Evolutionary conservation across 352 stramenopile species (phyloP).

Genomic region (Phytophthora boehmeriae): DNA sequence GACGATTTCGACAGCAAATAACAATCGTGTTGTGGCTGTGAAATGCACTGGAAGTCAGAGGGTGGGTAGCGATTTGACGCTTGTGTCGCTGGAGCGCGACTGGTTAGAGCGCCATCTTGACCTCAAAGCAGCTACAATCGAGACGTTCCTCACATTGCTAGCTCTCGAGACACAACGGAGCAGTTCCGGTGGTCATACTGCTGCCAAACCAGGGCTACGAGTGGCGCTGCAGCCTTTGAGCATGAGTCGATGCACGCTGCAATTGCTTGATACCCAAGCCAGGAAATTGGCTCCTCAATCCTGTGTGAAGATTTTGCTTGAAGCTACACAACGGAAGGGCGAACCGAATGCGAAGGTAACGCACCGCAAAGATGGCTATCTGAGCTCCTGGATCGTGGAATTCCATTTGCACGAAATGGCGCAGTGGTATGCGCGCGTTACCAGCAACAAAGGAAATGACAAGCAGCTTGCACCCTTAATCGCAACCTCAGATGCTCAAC

Average conservation of each 20-base stretch:
- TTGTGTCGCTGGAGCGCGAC: constrained; percentile 58
- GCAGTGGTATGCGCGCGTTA: constrained; percentile 31
- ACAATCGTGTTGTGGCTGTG: constrained; percentile 35
- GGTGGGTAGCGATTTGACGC: constrained; percentile 17
- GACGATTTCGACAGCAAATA: constrained; percentile 1
- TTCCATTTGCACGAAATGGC: constrained; percentile 70
- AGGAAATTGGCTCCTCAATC: constrained; percentile 40
- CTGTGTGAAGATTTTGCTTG: constrained; percentile 41
- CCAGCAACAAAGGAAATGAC: constrained; percentile 5
- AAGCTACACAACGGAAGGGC: constrained; percentile 30
- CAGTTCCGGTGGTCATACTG: constrained; percentile 1
- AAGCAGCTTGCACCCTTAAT: constrained; percentile 1
- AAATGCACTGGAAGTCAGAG: constrained; percentile 16
- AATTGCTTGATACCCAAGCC: constrained; percentile 59
- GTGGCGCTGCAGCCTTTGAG: constrained; percentile 49
- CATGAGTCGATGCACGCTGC: constrained; percentile 61
- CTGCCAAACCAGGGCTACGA: constrained; percentile 15
- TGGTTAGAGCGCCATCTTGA: constrained; percentile 71
- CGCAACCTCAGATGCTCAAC: constrained; percentile 16
- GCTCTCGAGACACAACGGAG: constrained; percentile 37
- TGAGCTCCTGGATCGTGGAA: constrained; percentile 52
- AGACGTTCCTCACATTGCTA: constrained; percentile 80
- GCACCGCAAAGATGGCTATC: constrained; percentile 63
- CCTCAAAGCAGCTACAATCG: constrained; percentile 73
- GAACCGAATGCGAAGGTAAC: constrained; percentile 29